Conservation (phyloP, 2,329 filamentous ascomycete genomes). For the Magnaporthiopsis incrustans region DNA sequence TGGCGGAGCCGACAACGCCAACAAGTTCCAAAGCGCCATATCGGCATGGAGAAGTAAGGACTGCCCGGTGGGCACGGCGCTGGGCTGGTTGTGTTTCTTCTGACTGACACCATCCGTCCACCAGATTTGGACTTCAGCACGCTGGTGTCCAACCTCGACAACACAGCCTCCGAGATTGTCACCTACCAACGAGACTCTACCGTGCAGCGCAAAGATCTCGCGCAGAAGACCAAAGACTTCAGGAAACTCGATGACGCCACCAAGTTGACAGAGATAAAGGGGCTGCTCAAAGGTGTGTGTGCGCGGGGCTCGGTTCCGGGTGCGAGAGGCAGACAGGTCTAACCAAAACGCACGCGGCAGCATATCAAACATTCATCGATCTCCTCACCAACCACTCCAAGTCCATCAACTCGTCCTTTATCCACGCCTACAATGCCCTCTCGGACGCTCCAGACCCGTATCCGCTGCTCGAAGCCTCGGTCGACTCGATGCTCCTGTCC, state of each 20-base stretch:
- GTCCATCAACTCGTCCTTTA: slow-evolving; percentile 82
- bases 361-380: slow-evolving; percentile 96
- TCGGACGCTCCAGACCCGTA: slow-evolving; percentile 97
- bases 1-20: slow-evolving; percentile 42
- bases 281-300: slow-evolving; percentile 67
- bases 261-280: slow-evolving; percentile 85
- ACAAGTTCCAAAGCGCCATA: slow-evolving; percentile 95
- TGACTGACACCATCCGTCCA: slow-evolving; percentile 5
- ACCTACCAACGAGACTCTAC: slow-evolving; percentile 91
- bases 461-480: slow-evolving; percentile 87
- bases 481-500: slow-evolving; percentile 85
- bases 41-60: slow-evolving; percentile 85
- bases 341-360: slow-evolving; percentile 33
- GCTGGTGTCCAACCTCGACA: slow-evolving; percentile 79
- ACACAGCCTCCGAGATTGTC: slow-evolving; percentile 91
- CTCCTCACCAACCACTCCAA: slow-evolving; percentile 94
- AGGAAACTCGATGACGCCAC: slow-evolving; percentile 82
- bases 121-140: slow-evolving; percentile 79
- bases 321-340: background rate
- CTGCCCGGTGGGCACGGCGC: background rate
- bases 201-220: slow-evolving; percentile 89
- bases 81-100: background rate
- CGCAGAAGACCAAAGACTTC: slow-evolving; percentile 99
- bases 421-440: slow-evolving; percentile 85
- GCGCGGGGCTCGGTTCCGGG: too few species aligned